Evolutionary conservation across 2,329 filamentous ascomycete species (phyloP).

Genomic region (Aspergillus sp.): DNA sequence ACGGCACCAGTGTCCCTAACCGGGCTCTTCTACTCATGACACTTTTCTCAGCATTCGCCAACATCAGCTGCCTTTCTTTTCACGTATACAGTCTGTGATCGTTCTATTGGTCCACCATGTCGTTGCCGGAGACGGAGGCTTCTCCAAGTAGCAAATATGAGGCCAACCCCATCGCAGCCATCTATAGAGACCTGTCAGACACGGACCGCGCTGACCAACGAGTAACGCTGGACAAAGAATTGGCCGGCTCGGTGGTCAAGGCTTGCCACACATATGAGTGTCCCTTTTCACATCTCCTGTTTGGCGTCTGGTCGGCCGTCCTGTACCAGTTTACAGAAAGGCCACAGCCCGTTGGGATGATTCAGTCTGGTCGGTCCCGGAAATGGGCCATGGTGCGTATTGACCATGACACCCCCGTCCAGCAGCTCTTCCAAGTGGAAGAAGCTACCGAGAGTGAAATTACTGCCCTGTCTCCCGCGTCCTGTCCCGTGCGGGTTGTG

Average conservation of each 20-base stretch:
- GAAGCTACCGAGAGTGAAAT: neutral
- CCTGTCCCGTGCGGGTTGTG: neutral
- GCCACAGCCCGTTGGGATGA: neutral
- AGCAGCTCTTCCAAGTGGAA: neutral
- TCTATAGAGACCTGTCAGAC: neutral
- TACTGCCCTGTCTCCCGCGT: neutral
- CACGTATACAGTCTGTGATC: too few species aligned
- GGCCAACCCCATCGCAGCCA: neutral
- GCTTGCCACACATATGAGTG: neutral
- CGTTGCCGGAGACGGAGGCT: neutral
- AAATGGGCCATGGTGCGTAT: neutral
- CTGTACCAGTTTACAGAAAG: neutral
- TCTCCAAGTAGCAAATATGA: neutral
- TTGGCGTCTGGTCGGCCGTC: neutral
- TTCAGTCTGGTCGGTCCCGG: neutral
- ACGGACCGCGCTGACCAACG: neutral
- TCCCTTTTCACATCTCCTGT: neutral
- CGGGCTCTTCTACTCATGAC: too few species aligned
- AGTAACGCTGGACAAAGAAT: neutral
- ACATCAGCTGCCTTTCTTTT: too few species aligned
- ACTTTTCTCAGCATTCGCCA: too few species aligned
- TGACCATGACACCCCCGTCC: neutral
- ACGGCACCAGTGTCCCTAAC: too few species aligned
- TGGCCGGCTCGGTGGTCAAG: neutral
- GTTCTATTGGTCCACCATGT: neutral